Evolutionary conservation across 163 green algal species (phyloP).

Genomic region (Scenedesmus sp.): DNA sequence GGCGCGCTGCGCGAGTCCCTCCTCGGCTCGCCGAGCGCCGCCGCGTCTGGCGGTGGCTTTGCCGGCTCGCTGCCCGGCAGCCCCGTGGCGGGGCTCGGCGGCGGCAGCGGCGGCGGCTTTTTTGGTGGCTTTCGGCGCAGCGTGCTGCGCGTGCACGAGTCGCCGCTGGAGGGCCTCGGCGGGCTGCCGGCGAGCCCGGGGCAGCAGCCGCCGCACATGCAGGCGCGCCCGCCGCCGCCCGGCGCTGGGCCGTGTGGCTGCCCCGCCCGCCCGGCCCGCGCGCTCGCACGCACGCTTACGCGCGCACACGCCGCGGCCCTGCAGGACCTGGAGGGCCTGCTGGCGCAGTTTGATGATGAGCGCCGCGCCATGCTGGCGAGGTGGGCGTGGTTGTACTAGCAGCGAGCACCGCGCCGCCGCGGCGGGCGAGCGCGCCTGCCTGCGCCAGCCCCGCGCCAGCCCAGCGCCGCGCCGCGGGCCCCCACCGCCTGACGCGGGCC

Average conservation of each 20-base stretch:
- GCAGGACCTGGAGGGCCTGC: slow-evolving; percentile 39
- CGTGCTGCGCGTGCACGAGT: no score
- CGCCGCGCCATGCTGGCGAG: not conserved
- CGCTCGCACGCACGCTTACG: no score
- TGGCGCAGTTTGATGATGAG: slow-evolving; percentile 42
- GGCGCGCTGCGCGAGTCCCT: no score
- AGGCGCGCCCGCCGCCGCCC: not conserved
- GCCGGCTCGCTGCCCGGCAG: not conserved
- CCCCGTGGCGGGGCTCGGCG: not conserved
- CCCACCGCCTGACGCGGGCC: no score
- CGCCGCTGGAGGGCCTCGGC: not conserved
- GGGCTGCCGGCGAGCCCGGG: not conserved
- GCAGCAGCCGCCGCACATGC: slow-evolving; percentile 14
- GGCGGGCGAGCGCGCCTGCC: no score
- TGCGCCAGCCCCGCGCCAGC: slow-evolving; percentile 23
- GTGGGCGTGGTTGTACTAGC: no score
- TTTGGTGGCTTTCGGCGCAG: not conserved
- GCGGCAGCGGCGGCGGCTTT: not conserved
- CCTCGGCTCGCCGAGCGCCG: not conserved
- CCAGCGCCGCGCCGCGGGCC: no score
- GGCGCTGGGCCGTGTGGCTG: not conserved
- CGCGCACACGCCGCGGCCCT: not conserved
- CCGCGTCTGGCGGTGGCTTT: not conserved
- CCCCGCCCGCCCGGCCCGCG: no score
- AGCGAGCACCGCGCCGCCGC: no score